These are phyloP conservation scores for Peronosclerospora sorghi DNA, from an alignment of 352 stramenopile species.

Conservation along the genomic window DNA sequence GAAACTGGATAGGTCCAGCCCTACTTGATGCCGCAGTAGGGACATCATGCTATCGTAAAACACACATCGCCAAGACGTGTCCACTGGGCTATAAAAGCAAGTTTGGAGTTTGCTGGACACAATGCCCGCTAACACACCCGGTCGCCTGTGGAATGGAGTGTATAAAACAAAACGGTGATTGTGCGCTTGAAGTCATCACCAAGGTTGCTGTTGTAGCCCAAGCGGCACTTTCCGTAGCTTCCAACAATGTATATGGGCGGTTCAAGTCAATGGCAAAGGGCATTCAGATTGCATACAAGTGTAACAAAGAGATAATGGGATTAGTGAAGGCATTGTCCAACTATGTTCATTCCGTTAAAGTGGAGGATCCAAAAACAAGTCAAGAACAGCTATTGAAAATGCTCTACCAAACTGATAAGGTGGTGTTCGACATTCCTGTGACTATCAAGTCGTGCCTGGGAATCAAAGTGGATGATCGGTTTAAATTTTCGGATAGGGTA, in stretches of 20 bases:
- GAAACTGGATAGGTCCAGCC: constrained; percentile 23
- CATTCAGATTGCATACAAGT: constrained; percentile 24
- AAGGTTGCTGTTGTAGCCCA: constrained; percentile 20
- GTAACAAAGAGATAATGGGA: constrained; percentile 27
- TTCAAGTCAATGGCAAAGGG: constrained; percentile 22
- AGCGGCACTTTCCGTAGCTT: constrained; percentile 16
- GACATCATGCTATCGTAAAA: constrained; percentile 26
- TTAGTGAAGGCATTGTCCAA: constrained; percentile 24
- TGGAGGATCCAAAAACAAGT: constrained; percentile 14
- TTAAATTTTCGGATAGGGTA: constrained; percentile 24
- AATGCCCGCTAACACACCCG: constrained; percentile 7
- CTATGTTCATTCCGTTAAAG: constrained; percentile 26
- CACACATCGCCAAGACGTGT: constrained; percentile 23
- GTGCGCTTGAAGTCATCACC: constrained; percentile 20
- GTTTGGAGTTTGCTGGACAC: constrained; percentile 27
- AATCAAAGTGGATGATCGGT: constrained; percentile 12
- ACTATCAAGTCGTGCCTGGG: constrained; percentile 32
- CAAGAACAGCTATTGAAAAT: constrained; percentile 26
- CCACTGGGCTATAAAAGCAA: constrained; percentile 20
- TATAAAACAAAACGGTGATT: constrained; percentile 7
- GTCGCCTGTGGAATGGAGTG: background rate
- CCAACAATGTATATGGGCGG: constrained; percentile 17
- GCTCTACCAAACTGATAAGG: constrained; percentile 36
- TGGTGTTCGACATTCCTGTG: constrained; percentile 33
- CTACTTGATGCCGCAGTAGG: constrained; percentile 8